A percentile compares a stretch with the other conserved stretches of the same genome.
Evolutionary conservation across 768 basidiomycete genomes (phyloP).

Genomic region (Hirschioporus abietinus): DNA sequence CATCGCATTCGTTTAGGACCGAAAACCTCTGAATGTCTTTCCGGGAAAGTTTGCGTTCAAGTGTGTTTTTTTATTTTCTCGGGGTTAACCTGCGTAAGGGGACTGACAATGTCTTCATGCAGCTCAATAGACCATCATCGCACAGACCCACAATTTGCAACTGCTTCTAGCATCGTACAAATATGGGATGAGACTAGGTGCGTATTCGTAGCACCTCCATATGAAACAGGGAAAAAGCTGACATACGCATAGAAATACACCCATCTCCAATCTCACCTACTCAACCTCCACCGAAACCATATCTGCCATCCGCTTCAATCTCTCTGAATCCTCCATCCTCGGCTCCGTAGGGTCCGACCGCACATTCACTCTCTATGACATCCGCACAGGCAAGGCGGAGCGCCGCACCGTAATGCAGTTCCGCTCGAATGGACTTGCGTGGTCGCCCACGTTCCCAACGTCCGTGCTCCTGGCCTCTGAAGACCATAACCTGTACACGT

Average conservation of each 20-base stretch:
- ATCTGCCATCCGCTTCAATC: constrained; percentile 84
- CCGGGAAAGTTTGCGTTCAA: constrained; percentile 89
- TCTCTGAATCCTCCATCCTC: constrained; percentile 90
- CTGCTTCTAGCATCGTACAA: constrained; percentile 89
- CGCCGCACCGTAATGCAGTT: constrained; percentile 88
- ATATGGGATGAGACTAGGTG: constrained; percentile 98
- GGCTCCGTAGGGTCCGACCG: constrained; percentile 93
- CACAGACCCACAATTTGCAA: constrained; percentile 85
- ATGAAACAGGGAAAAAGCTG: constrained; percentile 5
- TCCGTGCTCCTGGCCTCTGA: constrained; percentile 91
- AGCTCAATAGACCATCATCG: constrained; percentile 95
- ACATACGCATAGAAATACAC: constrained; percentile 53
- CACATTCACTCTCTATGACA: constrained; percentile 94
- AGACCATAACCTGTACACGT: constrained; percentile 97
- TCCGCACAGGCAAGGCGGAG: constrained; percentile 95
- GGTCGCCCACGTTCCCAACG: constrained; percentile 96
- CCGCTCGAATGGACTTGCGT: constrained; percentile 83
- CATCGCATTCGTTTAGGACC: constrained; percentile 19
- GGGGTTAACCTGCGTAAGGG: background rate
- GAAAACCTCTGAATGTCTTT: constrained; percentile 71
- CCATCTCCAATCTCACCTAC: constrained; percentile 83
- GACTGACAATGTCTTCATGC: constrained; percentile 9
- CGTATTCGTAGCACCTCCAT: constrained; percentile 20
- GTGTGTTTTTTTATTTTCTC: constrained; percentile 35
- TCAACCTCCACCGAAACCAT: constrained; percentile 87